Base-by-base conservation (phyloP, 192 early-diverging fungal species). In the Diversispora eburnea region DNA sequence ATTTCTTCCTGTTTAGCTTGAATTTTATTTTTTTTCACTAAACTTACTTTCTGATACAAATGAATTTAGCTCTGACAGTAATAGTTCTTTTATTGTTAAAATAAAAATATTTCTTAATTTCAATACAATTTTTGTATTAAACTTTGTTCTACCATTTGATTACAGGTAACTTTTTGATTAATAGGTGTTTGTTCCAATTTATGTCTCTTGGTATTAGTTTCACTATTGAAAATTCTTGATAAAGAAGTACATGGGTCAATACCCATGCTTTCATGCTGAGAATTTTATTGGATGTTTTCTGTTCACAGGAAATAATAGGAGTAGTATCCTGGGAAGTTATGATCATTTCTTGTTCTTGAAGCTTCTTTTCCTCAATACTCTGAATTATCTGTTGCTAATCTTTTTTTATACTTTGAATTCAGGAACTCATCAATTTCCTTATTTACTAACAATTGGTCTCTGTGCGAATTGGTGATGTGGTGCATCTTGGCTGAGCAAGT, bases 81-180 rank as follows among this genome's bases (percentile, higher is more conserved):
- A 3, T 15, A 52, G 51, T 4, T 52, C 17, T 52, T 15, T 52
- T 52, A 52, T 4, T 15, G 2, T 9, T 52, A 9, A 52, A 52
- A 52, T 52, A 52, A 52, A 52, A 52, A 4, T 8, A 52, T 52
- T 52, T 52, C 49, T 52, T 7, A 2, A 52, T 52, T 52, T 52
- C 51, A 52, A 52, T 52, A 10, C 9, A 62, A 62, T 20, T 60
- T 19, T 62, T 62, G 60, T 62, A 62, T 62, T 62, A 62, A 62
- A 62, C 33, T 13, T 62, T 62, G 60, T 62, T 62, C 60, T 41
- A 62, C 22, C 7, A 62, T 62, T 62, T 62, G 60, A 42, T 62
- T 62, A 41, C 41, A 41, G 13, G 7, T 42, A 62, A 62, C 41
- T 62, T 62, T 42, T 41, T 62, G 8, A 2, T 62, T 22, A 0